Evolutionary conservation across 192 early-diverging fungal genomes (phyloP).

Genomic region (Coemansia sp.): DNA sequence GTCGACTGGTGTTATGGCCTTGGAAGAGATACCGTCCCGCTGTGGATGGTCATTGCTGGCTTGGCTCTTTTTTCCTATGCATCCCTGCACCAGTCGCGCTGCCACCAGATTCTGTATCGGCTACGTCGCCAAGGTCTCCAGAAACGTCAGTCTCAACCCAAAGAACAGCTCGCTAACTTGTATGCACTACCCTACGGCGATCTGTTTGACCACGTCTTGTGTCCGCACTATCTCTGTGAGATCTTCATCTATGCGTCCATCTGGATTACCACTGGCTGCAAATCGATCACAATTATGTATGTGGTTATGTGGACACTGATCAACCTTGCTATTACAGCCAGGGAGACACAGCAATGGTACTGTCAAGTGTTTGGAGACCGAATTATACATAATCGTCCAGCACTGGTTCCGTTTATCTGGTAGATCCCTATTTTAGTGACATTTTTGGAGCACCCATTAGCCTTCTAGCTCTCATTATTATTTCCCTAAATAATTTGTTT

Average conservation of each 20-base stretch:
- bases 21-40: conserved; percentile 7
- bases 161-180: not conserved
- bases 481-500: not conserved
- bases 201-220: conserved; percentile 62
- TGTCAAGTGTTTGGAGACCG: conserved; percentile 56
- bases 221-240: conserved; percentile 72
- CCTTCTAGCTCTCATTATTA: not conserved
- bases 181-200: conserved; percentile 68
- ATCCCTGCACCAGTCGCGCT: conserved; percentile 63
- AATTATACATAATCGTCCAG: conserved; percentile 36
- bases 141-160: not conserved
- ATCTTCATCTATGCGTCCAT: conserved; percentile 66
- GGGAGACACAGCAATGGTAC: conserved; percentile 72
- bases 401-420: conserved; percentile 40
- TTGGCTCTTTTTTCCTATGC: conserved; percentile 56
- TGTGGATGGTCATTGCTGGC: conserved; percentile 19
- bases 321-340: conserved; percentile 65
- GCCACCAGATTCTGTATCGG: conserved; percentile 64
- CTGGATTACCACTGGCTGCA: conserved; percentile 54
- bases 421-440: conserved; percentile 5
- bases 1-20: conserved; percentile 17
- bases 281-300: conserved; percentile 37
- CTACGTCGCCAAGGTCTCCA: conserved; percentile 43
- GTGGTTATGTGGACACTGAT: conserved; percentile 62
- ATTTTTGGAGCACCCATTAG: too few species aligned